Evolutionary conservation across 2,329 filamentous ascomycete genomes (phyloP), one percentile per base, ranked within the genome.

Genomic region (Neoscytalidium dimidiatum): DNA sequence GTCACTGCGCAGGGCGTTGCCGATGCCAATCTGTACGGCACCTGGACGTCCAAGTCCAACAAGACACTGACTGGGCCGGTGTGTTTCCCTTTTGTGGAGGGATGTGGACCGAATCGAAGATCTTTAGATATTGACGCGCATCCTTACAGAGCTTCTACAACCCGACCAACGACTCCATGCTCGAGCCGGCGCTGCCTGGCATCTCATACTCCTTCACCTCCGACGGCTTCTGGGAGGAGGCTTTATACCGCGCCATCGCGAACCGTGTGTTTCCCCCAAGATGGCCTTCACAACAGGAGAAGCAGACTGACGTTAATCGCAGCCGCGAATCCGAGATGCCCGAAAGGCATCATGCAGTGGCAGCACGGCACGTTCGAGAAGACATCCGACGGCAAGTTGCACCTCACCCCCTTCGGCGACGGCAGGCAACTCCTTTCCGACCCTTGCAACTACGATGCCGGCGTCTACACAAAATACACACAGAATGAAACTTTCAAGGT

Each of bases 191-290:
- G 38, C 38, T 78, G 7, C 86, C 89, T 0, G 90, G 90, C 26
- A 90, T 91, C 68, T 91, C 89, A 17, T 92, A 91, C 78, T 92
- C 90, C 11, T 92, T 92, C 76, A 88, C 87, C 3, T 80, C 77
- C 44, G 86, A 91, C 73, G 89, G 89, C 23, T 82, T 83, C 75
- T 92, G 84, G 72, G 90, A 92, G 77, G 84, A 87, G 71, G 88
- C 90, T 14, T 87, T 89, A 74, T 92, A 91, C 75, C 83, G 89
- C 67, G 88, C 88, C 9, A 77, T 91, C 71, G 78, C 89, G 53
- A 91, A 92, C 73, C 89, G 88, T 90, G 77, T 75, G 86, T 82
- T 43, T 48, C 44, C 35, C 21, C 23, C 14, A 19, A 21, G 14
- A 48, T n/a, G 13, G 49, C 14, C 26, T 4, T 21, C 21, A 53